Base-by-base conservation (phyloP, 1,284 basidiomycete genomes). In the Cronartium quercuum region DNA sequence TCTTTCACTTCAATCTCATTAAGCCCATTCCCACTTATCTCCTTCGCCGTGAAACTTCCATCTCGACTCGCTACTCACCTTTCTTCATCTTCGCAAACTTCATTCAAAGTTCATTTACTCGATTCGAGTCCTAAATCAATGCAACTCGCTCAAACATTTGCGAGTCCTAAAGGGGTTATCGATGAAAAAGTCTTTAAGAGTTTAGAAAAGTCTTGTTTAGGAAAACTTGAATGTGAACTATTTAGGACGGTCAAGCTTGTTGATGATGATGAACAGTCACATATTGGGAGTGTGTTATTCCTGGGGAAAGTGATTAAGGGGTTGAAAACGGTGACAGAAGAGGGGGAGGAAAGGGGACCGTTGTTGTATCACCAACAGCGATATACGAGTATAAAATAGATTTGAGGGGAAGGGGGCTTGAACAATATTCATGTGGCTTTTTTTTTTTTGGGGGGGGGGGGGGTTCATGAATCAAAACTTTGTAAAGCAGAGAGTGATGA, bases 1-100 rank as follows among this genome's bases (percentile, higher is more conserved):
- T 94, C 92, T 0, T 92, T 95, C 81, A 88, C 91, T 35, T 92
- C 91, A n/a, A 88, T 95, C 78, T 88, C 92, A 0, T 87, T 96
- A 83, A 87, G 91, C 78, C 93, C 93, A 1, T 84, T 88, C 78
- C 92, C 93, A 0, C 86, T 95, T 76, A 87, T 96, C 77, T 87
- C 91, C 0, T 95, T 95, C 82, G 89, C 91, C 12, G 85, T 95
- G 13, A 88, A 91, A 38, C 85, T 92, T n/a, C 93, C 93, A 2
- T 94, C 91, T 0, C 86, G 91, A 7, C 90, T 94, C 86, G 91
- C 91, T 21, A 18, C 15, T 68, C 42, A 42, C 47, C 57, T 60
- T 37, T n/a, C 38, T 51, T n/a, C 3, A 7, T 10, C 41, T 9
- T 35, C 44, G 12, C 51, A 29, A 10, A 18, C 18, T 12, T 35